Evolutionary conservation across 805 yeast species (phyloP).

Genomic region (Spathaspora gorwiae): DNA sequence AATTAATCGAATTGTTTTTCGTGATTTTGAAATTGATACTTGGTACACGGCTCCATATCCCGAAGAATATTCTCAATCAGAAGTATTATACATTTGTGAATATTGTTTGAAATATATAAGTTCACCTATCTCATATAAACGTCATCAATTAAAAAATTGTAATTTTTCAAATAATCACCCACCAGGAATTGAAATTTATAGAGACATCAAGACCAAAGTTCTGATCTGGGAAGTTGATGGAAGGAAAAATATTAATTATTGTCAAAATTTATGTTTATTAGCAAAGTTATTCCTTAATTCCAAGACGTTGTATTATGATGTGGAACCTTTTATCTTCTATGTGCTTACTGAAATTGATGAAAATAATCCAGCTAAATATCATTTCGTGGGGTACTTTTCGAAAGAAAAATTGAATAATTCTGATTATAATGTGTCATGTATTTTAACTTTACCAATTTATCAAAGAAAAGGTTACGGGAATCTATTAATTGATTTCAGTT

Average conservation of each 20-base stretch:
- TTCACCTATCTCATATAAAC: constrained; percentile 56
- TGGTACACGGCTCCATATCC: constrained; percentile 96
- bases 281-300: constrained; percentile 89
- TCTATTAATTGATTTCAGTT: constrained; percentile 84
- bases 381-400: constrained; percentile 91
- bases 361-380: constrained; percentile 41
- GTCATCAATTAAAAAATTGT: constrained; percentile 75
- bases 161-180: constrained; percentile 54
- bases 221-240: constrained; percentile 66
- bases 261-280: constrained; percentile 84
- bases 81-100: constrained; percentile 72
- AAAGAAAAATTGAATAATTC: constrained; percentile 77
- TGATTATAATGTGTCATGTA: constrained; percentile 83
- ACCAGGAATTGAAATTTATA: constrained; percentile 46
- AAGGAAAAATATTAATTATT: constrained; percentile 69
- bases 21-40: constrained; percentile 72
- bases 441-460: constrained; percentile 79
- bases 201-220: constrained; percentile 25
- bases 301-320: constrained; percentile 89
- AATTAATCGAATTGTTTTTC: constrained; percentile 63
- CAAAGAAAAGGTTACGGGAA: constrained; percentile 90
- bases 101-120: constrained; percentile 76
- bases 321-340: constrained; percentile 91
- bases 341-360: constrained; percentile 67
- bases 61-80: constrained; percentile 65